Evolutionary conservation across 306 rosid genomes (phyloP), one percentile per base, ranked within the genome.

Genomic region (Cucumis cinereus): DNA sequence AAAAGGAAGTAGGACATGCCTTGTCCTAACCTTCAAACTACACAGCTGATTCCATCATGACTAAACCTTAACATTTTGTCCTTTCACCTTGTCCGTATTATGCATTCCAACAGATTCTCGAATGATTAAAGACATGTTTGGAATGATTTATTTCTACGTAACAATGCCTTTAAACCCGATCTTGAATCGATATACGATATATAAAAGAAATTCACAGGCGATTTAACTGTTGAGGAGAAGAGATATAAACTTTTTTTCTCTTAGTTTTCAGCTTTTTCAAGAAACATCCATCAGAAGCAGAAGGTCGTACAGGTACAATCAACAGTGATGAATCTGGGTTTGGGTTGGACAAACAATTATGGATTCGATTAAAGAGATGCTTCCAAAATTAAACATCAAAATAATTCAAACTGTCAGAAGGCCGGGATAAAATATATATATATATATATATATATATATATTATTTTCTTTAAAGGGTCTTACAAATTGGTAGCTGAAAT

Each of bases 61-160:
- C 91, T 86, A 81, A 90, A 92, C 97, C 99, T 90, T 94, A 92
- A 92, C 84, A 83, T 88, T 74, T 92, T 94, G 96, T 94, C 97
- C 83, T 90, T 90, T 92, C 92, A 84, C 81, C 41, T 89, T 90
- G 99, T 91, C 97, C 90, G 58, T 83, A 84, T 88, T 88, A 76
- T 54, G 43, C 0, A 11, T 20, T 1, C 57, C 36, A 61, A 63
- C 59, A 26, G 50, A 77, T 74, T 53, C 62, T 33, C 70, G 15
- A 43, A 43, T 43, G 49, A 43, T 43, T 43, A 43, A 43, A 45
- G 52, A 45, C 1, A 13, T 13, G 52, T 45, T 45, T 45, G 52
- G 16, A 45, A 45, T 45, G 52, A 45, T 3, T 45, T 30, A 30
- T 30, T 12, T 45, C 52, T 12, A 45, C 16, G 52, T 45, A 45